Conservation (phyloP, 345 rosid species). For the Pistacia atlantica region DNA sequence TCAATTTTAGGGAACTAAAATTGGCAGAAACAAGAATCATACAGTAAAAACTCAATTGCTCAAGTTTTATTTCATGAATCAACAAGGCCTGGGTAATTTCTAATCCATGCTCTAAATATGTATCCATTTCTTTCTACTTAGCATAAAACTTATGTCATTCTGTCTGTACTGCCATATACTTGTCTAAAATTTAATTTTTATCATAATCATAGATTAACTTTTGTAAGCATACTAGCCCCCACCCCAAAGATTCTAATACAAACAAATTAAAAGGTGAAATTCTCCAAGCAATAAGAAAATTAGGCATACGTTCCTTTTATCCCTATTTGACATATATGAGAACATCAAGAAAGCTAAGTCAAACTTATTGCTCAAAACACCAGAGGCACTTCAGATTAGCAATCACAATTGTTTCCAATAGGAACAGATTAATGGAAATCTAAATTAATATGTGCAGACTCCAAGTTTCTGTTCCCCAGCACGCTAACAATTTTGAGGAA, state of each 20-base stretch:
- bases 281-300: neutral
- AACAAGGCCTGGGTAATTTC: neutral
- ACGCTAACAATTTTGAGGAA: neutral
- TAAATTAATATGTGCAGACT: neutral
- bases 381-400: neutral
- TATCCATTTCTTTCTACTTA: no score
- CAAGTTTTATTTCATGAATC: neutral
- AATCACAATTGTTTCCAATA: neutral
- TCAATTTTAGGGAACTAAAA: neutral
- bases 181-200: neutral
- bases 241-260: neutral
- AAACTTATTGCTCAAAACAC: neutral
- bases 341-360: neutral
- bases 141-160: no score
- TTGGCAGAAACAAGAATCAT: neutral
- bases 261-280: neutral
- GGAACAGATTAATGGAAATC: neutral
- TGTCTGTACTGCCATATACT: no score
- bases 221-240: neutral
- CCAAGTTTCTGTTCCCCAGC: neutral
- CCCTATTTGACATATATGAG: neutral
- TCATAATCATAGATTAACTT: neutral
- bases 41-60: neutral
- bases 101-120: neutral
- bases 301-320: neutral